These are phyloP conservation scores for Fraxinus angustifolia DNA, from an alignment of 305 asterid genomes.

Conservation along the genomic window DNA sequence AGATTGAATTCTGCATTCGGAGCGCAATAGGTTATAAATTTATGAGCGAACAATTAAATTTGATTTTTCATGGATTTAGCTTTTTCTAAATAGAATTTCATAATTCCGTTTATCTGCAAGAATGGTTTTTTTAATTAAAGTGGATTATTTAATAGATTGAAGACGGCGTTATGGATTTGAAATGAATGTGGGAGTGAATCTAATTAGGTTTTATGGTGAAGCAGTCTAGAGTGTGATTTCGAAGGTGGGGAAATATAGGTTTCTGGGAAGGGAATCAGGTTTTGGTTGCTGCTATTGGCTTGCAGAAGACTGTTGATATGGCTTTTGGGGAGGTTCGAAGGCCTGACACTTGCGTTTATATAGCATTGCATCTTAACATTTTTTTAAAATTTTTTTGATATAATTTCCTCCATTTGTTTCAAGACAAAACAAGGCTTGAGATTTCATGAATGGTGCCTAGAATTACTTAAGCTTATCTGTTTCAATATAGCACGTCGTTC, in stretches of 20 bases:
- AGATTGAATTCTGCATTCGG: background rate
- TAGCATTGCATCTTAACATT: background rate
- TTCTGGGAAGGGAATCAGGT: background rate
- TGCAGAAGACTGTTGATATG: background rate
- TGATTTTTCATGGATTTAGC: background rate
- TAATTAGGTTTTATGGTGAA: background rate
- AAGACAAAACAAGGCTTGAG: background rate
- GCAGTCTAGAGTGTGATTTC: background rate
- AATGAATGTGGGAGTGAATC: background rate
- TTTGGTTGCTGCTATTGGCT: background rate
- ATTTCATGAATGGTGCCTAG: background rate
- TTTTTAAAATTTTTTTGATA: background rate
- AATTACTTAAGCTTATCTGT: background rate
- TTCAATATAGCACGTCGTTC: background rate
- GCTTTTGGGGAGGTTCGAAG: background rate
- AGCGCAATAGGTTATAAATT: slow-evolving; percentile 6
- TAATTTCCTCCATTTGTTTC: background rate
- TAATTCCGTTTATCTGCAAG: background rate
- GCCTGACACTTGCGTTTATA: background rate
- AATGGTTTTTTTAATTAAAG: background rate
- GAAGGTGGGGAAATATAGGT: background rate
- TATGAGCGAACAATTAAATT: background rate
- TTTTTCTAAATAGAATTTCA: background rate
- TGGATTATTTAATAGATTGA: background rate
- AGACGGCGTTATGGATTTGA: background rate